phyloP scores from a whole-genome alignment of 75 land plant genomes.

The Selaginella moellendorffii region DNA sequence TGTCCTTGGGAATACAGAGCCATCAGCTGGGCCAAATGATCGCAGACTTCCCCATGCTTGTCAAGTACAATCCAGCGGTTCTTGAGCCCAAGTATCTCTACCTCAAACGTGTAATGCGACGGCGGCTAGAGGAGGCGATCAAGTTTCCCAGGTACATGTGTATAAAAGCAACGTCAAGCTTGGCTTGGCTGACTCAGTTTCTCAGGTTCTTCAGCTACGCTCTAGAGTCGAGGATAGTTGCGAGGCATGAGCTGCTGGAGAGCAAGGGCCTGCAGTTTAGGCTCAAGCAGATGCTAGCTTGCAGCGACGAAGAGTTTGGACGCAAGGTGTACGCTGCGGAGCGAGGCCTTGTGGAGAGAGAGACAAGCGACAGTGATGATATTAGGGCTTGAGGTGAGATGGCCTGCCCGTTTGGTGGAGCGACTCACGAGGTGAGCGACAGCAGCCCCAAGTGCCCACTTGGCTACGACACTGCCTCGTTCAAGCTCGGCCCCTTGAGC shows the following conservation, averaged over 20 bases:
- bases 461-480: constrained; percentile 80
- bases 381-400: too few relatives aligned
- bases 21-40: constrained; percentile 58
- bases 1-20: constrained; percentile 44
- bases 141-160: constrained; percentile 89
- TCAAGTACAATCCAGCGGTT: constrained; percentile 52
- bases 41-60: constrained; percentile 72
- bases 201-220: constrained; percentile 92
- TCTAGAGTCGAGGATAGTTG: constrained; percentile 55
- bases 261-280: constrained; percentile 47
- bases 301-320: constrained; percentile 59
- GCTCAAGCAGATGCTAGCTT: constrained; percentile 60
- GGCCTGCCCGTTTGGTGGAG: too few relatives aligned
- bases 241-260: constrained; percentile 55
- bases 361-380: too few relatives aligned
- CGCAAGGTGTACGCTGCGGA: constrained; percentile 39
- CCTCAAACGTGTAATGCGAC: constrained; percentile 61
- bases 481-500: constrained; percentile 86
- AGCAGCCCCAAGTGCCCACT: constrained; percentile 77
- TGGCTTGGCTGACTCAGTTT: not conserved
- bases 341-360: too few relatives aligned
- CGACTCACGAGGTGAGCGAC: too few relatives aligned
- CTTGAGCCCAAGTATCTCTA: constrained; percentile 71
- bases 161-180: not conserved
- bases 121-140: constrained; percentile 62